phyloP scores from a whole-genome alignment of 75 land plant species.

The Cupressus sempervirens region DNA sequence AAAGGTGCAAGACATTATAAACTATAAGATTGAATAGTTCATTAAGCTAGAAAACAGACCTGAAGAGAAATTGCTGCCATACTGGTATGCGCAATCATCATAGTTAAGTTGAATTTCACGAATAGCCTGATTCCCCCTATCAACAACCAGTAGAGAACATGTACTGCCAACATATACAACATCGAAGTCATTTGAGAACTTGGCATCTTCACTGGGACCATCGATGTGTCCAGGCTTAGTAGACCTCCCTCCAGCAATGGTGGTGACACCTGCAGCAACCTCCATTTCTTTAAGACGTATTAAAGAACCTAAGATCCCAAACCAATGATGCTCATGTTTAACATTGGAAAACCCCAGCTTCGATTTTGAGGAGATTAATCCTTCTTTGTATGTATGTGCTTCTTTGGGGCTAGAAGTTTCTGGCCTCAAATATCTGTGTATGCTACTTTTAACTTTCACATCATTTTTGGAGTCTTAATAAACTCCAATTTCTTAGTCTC shows the following conservation, averaged over 20 bases:
- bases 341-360: background rate
- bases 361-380: background rate
- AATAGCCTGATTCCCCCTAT: conserved; percentile 77
- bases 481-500: background rate
- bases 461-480: background rate
- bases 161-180: conserved; percentile 70
- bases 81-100: conserved; percentile 74
- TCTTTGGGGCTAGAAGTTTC: background rate
- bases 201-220: conserved; percentile 84
- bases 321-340: background rate
- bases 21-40: background rate
- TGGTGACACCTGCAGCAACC: conserved; percentile 58
- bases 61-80: conserved; percentile 52
- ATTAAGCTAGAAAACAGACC: conserved; percentile 21
- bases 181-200: conserved; percentile 83
- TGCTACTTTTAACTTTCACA: background rate
- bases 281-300: background rate
- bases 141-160: conserved; percentile 72
- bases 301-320: background rate
- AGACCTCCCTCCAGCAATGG: conserved; percentile 80
- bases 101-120: conserved; percentile 75
- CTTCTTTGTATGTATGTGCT: background rate
- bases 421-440: background rate
- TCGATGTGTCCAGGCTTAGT: conserved; percentile 62
- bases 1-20: background rate